Evolutionary conservation across 768 basidiomycete species (phyloP), one percentile per base, ranked within the genome.

Genomic region (Boletus bicolor): DNA sequence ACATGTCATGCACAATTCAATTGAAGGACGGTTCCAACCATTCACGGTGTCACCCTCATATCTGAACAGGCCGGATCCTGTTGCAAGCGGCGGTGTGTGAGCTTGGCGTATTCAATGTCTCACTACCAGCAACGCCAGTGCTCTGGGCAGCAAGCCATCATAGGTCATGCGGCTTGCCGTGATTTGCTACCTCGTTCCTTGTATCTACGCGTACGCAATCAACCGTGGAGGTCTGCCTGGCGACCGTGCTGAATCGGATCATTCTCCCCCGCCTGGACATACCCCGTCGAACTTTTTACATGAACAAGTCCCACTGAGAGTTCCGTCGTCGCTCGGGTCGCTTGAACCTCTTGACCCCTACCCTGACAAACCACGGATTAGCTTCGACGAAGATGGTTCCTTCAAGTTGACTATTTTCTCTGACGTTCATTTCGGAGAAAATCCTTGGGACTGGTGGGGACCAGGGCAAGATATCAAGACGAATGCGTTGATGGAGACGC

Each of bases 341-440:
- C 39, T 30, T 24, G 24, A 53, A 21, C 66, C 76, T 10, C 66
- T 76, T 11, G 59, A 80, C 43, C 79, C 78, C 0, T 81, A 80
- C 60, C 72, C 78, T 0, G 53, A 65, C 51, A 79, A 81, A 56
- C 78, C 78, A 14, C 79, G 80, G 12, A 57, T 89, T 15, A 77
- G 75, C 2, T 90, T 89, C 68, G 73, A 75, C 8, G 32, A 66
- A 0, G 79, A 86, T 64, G 84, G 82, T 2, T 81, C 81, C 1
- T 87, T 91, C 77, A 89, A 87, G 69, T 61, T 91, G 44, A 85
- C 82, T 14, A 76, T 89, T 7, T 88, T 90, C 67, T 87, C 86
- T 7, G 89, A 91, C 61, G 68, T 89, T 32, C 88, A 90, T 64
- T 89, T 79, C 57, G 88, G 89, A 28, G 88, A 90, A 69, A 85